Percentiles rank a stretch among this genome's conserved stretches.
These are phyloP conservation scores for Debaryomyces nepalensis DNA, from an alignment of 1,139 yeast genomes.

Conservation along the genomic window DNA sequence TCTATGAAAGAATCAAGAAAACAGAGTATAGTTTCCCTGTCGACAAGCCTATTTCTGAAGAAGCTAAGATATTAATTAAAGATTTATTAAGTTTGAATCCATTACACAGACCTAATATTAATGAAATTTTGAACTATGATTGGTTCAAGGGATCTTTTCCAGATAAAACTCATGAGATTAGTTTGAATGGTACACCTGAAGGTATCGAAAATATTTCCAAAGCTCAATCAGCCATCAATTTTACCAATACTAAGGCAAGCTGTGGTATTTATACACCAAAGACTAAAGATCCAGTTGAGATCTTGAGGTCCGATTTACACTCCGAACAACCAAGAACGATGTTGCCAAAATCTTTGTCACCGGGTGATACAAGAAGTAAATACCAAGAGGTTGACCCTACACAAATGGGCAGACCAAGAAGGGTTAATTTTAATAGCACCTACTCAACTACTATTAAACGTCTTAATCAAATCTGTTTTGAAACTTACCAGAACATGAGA, in stretches of 20 bases:
- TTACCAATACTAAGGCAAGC: constrained; percentile 64
- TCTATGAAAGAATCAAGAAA: constrained; percentile 87
- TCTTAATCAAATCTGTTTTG: constrained; percentile 44
- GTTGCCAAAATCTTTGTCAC: constrained; percentile 88
- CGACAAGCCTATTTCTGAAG: constrained; percentile 68
- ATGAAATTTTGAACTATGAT: constrained; percentile 77
- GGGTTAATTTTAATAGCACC: constrained; percentile 47
- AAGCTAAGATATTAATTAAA: constrained; percentile 72
- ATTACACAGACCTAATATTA: constrained; percentile 75
- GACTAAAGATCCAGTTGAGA: constrained; percentile 67
- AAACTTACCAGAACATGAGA: constrained; percentile 48
- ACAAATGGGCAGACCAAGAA: constrained; percentile 43
- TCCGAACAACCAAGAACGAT: constrained; percentile 72
- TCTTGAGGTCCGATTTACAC: constrained; percentile 69
- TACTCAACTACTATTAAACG: constrained; percentile 45
- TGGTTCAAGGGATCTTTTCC: constrained; percentile 93
- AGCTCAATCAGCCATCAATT: constrained; percentile 71
- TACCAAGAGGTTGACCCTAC: constrained; percentile 71
- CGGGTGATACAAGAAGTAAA: constrained; percentile 87
- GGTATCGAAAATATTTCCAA: constrained; percentile 57
- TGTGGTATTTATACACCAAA: constrained; percentile 66
- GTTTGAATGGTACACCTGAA: constrained; percentile 63
- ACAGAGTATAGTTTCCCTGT: constrained; percentile 83
- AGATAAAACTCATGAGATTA: constrained; percentile 61
- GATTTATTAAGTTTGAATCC: constrained; percentile 82